These are phyloP conservation scores for Immersiporthe knoxdaviesiana DNA, from an alignment of 2,329 filamentous ascomycete species.

Conservation along the genomic window DNA sequence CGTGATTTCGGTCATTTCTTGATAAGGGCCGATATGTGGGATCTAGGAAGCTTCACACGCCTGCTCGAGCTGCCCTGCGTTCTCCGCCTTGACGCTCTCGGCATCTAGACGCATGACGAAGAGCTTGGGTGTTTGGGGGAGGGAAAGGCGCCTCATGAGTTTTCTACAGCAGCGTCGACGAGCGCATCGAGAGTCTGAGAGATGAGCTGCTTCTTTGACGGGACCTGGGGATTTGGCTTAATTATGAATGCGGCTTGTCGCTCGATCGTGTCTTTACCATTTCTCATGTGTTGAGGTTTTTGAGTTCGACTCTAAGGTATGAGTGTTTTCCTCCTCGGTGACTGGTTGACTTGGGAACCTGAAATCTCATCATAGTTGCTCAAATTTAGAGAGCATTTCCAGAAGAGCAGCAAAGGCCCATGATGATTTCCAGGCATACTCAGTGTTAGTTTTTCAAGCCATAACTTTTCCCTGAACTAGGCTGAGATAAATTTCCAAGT, in stretches of 20 bases:
- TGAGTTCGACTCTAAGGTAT: too few relatives aligned
- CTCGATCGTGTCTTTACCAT: background rate
- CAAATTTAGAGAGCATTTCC: background rate
- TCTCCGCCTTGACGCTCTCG: background rate
- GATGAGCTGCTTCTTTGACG: background rate
- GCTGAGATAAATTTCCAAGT: background rate
- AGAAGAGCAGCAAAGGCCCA: too few relatives aligned
- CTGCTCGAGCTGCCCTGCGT: background rate
- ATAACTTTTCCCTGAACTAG: background rate
- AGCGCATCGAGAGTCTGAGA: background rate
- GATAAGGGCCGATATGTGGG: background rate
- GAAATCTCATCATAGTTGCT: background rate
- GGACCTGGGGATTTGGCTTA: background rate
- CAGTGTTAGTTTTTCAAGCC: too few relatives aligned
- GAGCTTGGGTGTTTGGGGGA: background rate
- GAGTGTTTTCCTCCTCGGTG: too few relatives aligned
- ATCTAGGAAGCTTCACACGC: background rate
- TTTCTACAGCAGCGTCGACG: background rate
- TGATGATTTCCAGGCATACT: too few relatives aligned
- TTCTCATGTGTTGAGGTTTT: background rate
- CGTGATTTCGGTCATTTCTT: background rate
- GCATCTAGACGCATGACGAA: background rate
- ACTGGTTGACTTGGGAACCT: too few relatives aligned
- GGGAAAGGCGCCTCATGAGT: too few relatives aligned
- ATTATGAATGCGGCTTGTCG: background rate